These are phyloP conservation scores for Phialocephala subalpina DNA, from an alignment of 2,329 filamentous ascomycete species.

Conservation along the genomic window DNA sequence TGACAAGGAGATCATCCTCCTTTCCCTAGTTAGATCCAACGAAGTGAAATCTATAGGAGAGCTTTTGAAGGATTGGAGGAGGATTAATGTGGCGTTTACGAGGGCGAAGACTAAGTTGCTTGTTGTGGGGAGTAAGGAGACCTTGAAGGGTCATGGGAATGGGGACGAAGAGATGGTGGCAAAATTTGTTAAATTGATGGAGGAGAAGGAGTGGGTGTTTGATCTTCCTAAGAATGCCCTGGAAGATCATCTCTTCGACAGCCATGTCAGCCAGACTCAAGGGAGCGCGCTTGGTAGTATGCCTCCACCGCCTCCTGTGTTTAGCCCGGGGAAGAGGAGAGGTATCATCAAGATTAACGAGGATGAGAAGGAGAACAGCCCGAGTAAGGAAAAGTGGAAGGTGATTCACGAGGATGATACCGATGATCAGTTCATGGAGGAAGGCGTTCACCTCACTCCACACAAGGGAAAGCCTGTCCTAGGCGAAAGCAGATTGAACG, in stretches of 20 bases:
- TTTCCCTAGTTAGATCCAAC: conserved; percentile 89
- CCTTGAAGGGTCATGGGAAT: conserved; percentile 69
- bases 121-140: conserved; percentile 83
- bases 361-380: background rate
- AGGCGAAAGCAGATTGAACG: conserved; percentile 25
- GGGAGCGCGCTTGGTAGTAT: conserved; percentile 37
- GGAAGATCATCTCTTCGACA: conserved; percentile 72
- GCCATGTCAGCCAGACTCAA: conserved; percentile 60
- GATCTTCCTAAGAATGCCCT: conserved; percentile 72
- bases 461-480: conserved; percentile 14
- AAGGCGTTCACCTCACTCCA: background rate
- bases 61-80: conserved; percentile 86
- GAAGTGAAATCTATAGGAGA: conserved; percentile 86
- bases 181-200: conserved; percentile 80
- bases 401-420: background rate
- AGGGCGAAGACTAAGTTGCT: conserved; percentile 91
- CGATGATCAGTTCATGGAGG: too few species aligned
- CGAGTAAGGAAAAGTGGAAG: background rate
- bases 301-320: too few species aligned
- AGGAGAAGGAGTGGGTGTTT: conserved; percentile 80
- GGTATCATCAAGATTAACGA: too few species aligned
- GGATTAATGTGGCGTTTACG: conserved; percentile 96
- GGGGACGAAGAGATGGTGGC: conserved; percentile 80
- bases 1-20: conserved; percentile 91
- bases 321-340: too few species aligned